Base-by-base conservation (phyloP, 148 eudicot species). In the Tetragonia tetragonoides region DNA sequence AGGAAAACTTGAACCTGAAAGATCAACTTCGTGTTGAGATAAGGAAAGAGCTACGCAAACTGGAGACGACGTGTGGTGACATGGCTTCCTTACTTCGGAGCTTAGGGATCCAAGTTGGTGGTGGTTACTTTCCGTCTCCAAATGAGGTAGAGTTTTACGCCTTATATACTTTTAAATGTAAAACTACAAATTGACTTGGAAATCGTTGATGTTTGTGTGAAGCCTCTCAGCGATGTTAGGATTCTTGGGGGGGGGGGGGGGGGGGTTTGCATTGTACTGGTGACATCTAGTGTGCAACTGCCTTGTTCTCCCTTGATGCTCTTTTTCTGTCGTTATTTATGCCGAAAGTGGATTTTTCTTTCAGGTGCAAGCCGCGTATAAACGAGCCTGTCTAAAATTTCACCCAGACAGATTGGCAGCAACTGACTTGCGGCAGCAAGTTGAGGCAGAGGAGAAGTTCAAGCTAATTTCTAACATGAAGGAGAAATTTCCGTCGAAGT, bases 401-500 rank as follows among this genome's bases (percentile, higher is more conserved):
- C 97, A 95, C 76, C 99, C 99, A 2, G 99, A 95, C 70, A 88
- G 99, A 77, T 83, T 89, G 76, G 80, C 87, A 62, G 75, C 82
- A 81, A 85, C 90, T 42, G 94, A 91, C 75, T 73, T 93, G 79
- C 90, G 92, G 7, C 88, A 85, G 80, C 94, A 90, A 77, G 97
- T 95, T 63, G 99, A 95, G 86, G 91, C 99, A 0, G 99, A 95
- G 85, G 99, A 95, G 82, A 95, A 87, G 68, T 95, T 95, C 83
- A 95, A 95, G 86, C 93, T 95, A 76, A 90, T 95, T 39, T 85
- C 87, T 51, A 90, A 89, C 76, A 89, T 95, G 91, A 95, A 91
- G 89, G 97, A 93, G 73, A 95, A 89, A 77, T 81, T 89, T 73
- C 24, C 46, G 62, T 66, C 15, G 0, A 57, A 39, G 51, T 73